Evolutionary conservation across 2,329 filamentous ascomycete genomes (phyloP), one percentile per base, ranked within the genome.

Genomic region (Venturia carpophila): DNA sequence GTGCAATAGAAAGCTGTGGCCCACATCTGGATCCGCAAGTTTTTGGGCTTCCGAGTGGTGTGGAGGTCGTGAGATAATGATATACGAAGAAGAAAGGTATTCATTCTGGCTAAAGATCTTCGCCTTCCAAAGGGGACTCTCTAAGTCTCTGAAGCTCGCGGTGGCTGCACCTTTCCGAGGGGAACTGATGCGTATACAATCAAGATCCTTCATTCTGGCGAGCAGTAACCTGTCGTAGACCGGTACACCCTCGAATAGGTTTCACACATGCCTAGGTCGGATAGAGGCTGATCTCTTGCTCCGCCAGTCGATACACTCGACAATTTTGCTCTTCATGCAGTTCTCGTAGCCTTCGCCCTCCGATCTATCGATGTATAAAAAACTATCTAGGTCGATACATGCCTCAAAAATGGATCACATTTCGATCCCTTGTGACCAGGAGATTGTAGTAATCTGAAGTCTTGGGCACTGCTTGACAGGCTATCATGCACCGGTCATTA

Each of bases 41-140:
- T n/a, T 63, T 49, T 24, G 47, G 62, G 15, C 62, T 63, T 27
- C 62, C 62, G 9, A 63, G 62, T 49, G 62, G 62, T 5, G 60
- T 61, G 15, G 37, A 15, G 37, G 42, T 61, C 39, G 13, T 61
- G 52, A 58, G 52, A 17, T 58, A 24, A 37, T 15, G 39, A 15
- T 9, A 41, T 41, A 9, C 39, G 9, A 41, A 41, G 3, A 41
- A 34, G 39, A 2, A 9, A 41, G 9, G 15, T 9, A 15, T 10
- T 15, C 15, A 41, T 41, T 15, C 39, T 11, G 45, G 45, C 45
- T 47, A 3, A 15, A 19, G 10, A 47, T 47, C 19, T 47, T 47
- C 45, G 21, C 7, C 21, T 24, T 34, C 3, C 21, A 3, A 3
- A 34, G 27, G 24, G 24, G 49, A 55, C 1, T 34, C 2, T 30